phyloP scores from a whole-genome alignment of 495 filamentous ascomycete species.

The Xylaria longipes region DNA sequence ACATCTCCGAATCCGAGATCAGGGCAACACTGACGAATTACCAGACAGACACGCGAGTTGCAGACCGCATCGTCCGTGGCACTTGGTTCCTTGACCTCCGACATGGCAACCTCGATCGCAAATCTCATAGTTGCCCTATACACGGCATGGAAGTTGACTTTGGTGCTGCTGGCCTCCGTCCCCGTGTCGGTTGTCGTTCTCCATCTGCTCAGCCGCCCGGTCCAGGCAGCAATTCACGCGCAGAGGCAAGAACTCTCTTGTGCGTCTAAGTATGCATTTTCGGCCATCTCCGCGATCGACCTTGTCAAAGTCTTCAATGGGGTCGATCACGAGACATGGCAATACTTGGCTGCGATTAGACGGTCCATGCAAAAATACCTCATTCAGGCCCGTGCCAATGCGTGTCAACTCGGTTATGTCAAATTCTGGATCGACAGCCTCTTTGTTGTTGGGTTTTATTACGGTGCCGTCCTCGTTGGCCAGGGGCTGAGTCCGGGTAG shows the following conservation, averaged over 20 bases:
- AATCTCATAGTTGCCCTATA: conserved; percentile 75
- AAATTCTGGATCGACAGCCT: conserved; percentile 77
- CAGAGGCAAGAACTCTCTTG: conserved; percentile 72
- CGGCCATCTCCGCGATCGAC: conserved; percentile 75
- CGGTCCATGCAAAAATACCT: conserved; percentile 69
- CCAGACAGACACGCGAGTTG: conserved; percentile 81
- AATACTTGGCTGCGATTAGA: conserved; percentile 65
- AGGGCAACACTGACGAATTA: conserved; percentile 24
- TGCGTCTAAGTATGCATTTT: conserved; percentile 75
- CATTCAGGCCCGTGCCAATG: conserved; percentile 69
- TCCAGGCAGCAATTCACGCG: conserved; percentile 68
- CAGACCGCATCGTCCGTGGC: conserved; percentile 81
- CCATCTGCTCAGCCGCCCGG: conserved; percentile 60
- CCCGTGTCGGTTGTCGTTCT: conserved; percentile 70
- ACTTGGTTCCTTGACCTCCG: conserved; percentile 71
- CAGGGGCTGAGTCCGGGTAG: conserved; percentile 64
- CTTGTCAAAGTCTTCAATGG: conserved; percentile 89
- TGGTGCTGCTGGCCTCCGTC: conserved; percentile 79
- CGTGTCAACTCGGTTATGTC: conserved; percentile 72
- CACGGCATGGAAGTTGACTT: conserved; percentile 82
- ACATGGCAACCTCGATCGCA: conserved; percentile 63
- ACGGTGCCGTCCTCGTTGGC: conserved; percentile 71
- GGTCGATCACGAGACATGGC: conserved; percentile 68
- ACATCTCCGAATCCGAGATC: not conserved
- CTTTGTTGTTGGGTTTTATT: conserved; percentile 94